These are phyloP conservation scores for Friedmanniomyces endolithicus DNA, from an alignment of 495 filamentous ascomycete species.

Conservation along the genomic window DNA sequence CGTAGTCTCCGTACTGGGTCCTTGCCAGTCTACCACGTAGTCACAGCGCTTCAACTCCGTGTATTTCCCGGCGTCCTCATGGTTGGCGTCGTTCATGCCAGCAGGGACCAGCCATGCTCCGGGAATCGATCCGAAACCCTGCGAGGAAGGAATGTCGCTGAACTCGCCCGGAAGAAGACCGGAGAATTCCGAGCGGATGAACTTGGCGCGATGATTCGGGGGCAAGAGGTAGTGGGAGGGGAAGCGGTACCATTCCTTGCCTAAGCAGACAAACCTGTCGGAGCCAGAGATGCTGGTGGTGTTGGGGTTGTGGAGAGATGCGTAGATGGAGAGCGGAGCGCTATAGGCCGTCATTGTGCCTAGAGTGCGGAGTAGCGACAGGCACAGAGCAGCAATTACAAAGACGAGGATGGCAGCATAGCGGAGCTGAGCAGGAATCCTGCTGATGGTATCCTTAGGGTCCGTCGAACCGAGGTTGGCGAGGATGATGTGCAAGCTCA, in stretches of 20 bases:
- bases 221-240: constrained; percentile 89
- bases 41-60: constrained; percentile 58
- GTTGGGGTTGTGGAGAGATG: constrained; percentile 38
- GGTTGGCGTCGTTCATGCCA: constrained; percentile 89
- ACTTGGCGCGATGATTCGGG: constrained; percentile 63
- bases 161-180: constrained; percentile 90
- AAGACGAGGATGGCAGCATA: constrained; percentile 45
- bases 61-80: constrained; percentile 79
- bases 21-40: constrained; percentile 81
- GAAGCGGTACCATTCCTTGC: constrained; percentile 98
- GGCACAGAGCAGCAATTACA: constrained; percentile 43
- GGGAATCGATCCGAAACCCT: constrained; percentile 43
- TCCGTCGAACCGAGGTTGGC: constrained; percentile 57
- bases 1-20: constrained; percentile 42
- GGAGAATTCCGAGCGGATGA: constrained; percentile 76
- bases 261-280: constrained; percentile 71
- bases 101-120: constrained; percentile 67
- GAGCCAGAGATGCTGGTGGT: constrained; percentile 29
- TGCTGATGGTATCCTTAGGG: constrained; percentile 49
- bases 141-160: constrained; percentile 49
- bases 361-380: constrained; percentile 59
- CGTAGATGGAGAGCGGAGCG: constrained; percentile 70
- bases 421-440: constrained; percentile 59
- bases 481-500: constrained; percentile 67
- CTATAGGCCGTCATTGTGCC: constrained; percentile 77